phyloP scores from a whole-genome alignment of 2,329 filamentous ascomycete species.

The Fusarium verticillioides region DNA sequence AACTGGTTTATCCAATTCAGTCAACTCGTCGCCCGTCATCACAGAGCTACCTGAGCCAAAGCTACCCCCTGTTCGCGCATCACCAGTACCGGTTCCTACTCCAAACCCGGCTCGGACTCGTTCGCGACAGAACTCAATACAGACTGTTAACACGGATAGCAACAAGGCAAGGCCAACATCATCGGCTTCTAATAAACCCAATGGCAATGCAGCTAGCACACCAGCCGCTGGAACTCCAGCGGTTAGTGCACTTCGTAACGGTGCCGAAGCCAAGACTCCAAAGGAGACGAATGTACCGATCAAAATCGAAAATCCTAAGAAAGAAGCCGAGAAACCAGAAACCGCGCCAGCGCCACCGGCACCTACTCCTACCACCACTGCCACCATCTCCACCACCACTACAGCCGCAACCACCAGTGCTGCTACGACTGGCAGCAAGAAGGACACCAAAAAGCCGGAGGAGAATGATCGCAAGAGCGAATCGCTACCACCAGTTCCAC shows the following conservation, averaged over 20 bases:
- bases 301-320: slow-evolving; percentile 50
- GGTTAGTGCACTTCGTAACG: slow-evolving; percentile 47
- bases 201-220: slow-evolving; percentile 57
- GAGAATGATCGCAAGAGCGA: slow-evolving; percentile 53
- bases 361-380: slow-evolving; percentile 21
- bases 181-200: slow-evolving; percentile 70
- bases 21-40: slow-evolving; percentile 80
- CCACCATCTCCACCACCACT: slow-evolving; percentile 40
- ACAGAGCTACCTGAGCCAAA: slow-evolving; percentile 73
- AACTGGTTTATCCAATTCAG: slow-evolving; percentile 72
- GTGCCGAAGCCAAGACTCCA: slow-evolving; percentile 59
- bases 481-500: slow-evolving; percentile 58
- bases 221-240: slow-evolving; percentile 51
- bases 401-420: not conserved
- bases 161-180: slow-evolving; percentile 66
- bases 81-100: slow-evolving; percentile 67
- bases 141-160: slow-evolving; percentile 65
- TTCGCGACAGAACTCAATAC: slow-evolving; percentile 79
- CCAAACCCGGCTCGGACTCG: slow-evolving; percentile 75
- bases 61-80: slow-evolving; percentile 59
- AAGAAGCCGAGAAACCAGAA: slow-evolving; percentile 49
- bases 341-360: slow-evolving; percentile 42
- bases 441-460: slow-evolving; percentile 56
- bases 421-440: slow-evolving; percentile 51
- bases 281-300: slow-evolving; percentile 58